phyloP scores from a whole-genome alignment of 371 early-diverging fungal species.

The Parasitella parasitica region DNA sequence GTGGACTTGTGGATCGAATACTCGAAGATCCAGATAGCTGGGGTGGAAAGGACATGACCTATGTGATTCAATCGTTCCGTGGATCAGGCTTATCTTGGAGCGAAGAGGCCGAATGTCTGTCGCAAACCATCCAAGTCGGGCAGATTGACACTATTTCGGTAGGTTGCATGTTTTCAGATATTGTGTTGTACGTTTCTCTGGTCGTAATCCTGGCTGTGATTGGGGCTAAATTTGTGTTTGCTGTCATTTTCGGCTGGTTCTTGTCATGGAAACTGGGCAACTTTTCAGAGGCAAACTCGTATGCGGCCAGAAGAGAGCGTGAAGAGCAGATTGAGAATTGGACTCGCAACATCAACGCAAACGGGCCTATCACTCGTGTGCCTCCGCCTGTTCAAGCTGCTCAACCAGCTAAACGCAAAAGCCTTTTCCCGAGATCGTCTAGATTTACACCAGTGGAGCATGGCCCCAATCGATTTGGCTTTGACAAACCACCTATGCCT shows the following conservation, averaged over 20 bases:
- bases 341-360: slow-evolving; percentile 50
- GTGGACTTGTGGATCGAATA: slow-evolving; percentile 33
- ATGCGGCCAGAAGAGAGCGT: slow-evolving; percentile 57
- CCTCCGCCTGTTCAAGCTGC: slow-evolving; percentile 7
- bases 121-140: slow-evolving; percentile 67
- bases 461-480: slow-evolving; percentile 39
- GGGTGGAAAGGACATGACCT: slow-evolving; percentile 43
- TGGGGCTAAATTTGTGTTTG: slow-evolving; percentile 69
- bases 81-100: slow-evolving; percentile 12
- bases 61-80: slow-evolving; percentile 24
- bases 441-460: slow-evolving; percentile 43
- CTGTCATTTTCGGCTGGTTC: slow-evolving; percentile 78
- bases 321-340: slow-evolving; percentile 62
- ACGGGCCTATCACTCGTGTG: slow-evolving; percentile 21
- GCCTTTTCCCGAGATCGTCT: slow-evolving; percentile 36
- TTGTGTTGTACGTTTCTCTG: slow-evolving; percentile 67
- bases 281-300: slow-evolving; percentile 44
- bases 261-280: slow-evolving; percentile 65
- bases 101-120: slow-evolving; percentile 57
- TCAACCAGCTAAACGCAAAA: slow-evolving; percentile 20
- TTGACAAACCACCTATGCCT: slow-evolving; percentile 31
- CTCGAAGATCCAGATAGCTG: slow-evolving; percentile 14
- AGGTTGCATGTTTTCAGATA: slow-evolving; percentile 72
- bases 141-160: slow-evolving; percentile 65
- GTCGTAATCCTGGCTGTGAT: slow-evolving; percentile 57